Evolutionary conservation across 225 moss, liverwort and hornwort genomes (phyloP).

Genomic region (Thuidium tamariscinum): DNA sequence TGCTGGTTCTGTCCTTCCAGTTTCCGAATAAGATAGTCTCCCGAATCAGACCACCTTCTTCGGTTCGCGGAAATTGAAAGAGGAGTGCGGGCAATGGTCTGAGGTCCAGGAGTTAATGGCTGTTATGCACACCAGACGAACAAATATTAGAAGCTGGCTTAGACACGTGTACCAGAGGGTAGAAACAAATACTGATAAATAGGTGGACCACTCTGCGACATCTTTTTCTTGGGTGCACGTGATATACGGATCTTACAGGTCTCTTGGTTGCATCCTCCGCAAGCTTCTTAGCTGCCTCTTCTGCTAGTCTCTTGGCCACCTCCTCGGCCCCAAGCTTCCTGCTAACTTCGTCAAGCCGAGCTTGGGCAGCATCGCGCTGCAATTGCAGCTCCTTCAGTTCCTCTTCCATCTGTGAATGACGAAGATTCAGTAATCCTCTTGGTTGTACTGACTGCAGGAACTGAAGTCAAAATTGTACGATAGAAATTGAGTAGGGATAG

Average conservation of each 20-base stretch:
- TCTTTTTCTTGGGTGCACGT: background rate
- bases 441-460: background rate
- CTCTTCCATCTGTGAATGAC: conserved; percentile 58
- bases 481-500: background rate
- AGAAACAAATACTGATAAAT: background rate
- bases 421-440: background rate
- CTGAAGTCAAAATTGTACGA: background rate
- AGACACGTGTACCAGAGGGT: background rate
- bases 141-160: background rate
- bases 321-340: conserved; percentile 72
- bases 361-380: conserved; percentile 89
- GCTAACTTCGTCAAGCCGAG: conserved; percentile 78
- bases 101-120: conserved; percentile 34
- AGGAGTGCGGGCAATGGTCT: conserved; percentile 8
- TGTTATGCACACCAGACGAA: background rate
- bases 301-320: conserved; percentile 47
- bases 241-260: conserved; percentile 4
- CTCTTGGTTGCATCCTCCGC: conserved; percentile 14
- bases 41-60: conserved; percentile 56
- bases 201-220: background rate
- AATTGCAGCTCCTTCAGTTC: conserved; percentile 65
- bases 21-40: conserved; percentile 46
- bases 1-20: conserved; percentile 25
- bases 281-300: conserved; percentile 39
- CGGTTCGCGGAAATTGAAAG: conserved; percentile 21